A percentile compares a stretch with the other conserved stretches of the same genome.
phyloP scores from a whole-genome alignment of 2,329 filamentous ascomycete genomes.

The Epicoccum sorghinum region DNA sequence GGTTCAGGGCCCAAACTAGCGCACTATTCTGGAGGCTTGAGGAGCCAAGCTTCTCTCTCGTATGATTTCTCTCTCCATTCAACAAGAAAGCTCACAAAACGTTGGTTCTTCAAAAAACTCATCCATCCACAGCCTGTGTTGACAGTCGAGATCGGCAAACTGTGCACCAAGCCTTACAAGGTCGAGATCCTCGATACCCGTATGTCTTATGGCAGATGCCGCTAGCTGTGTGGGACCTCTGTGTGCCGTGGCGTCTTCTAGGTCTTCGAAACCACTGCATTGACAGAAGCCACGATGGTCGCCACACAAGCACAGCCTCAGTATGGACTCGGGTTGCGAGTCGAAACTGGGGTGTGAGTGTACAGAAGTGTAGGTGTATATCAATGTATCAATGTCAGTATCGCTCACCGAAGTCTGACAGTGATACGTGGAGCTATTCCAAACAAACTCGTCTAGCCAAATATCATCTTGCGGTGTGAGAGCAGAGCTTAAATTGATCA shows the following conservation, averaged over 20 bases:
- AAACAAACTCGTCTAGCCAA: slow-evolving; percentile 7
- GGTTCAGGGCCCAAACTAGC: background rate
- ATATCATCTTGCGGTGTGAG: background rate
- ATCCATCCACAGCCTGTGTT: background rate
- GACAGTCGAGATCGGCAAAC: slow-evolving; percentile 1
- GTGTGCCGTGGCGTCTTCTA: background rate
- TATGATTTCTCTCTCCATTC: background rate
- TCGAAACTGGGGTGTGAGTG: background rate
- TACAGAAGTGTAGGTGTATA: background rate
- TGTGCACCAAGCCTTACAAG: slow-evolving; percentile 2
- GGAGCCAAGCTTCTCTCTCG: background rate
- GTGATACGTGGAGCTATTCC: background rate
- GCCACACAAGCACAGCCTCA: background rate
- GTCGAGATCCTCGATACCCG: background rate
- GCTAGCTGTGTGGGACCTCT: background rate
- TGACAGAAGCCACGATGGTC: slow-evolving; percentile 1
- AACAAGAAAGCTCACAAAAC: background rate
- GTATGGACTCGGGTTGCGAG: background rate
- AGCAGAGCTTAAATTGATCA: background rate
- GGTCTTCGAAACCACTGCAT: background rate
- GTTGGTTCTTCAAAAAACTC: background rate
- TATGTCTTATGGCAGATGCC: background rate
- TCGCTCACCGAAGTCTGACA: background rate
- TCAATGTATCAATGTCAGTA: background rate
- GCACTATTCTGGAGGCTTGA: background rate